Evolutionary conservation across 1,139 yeast genomes (phyloP).

Genomic region (Arxiozyma telluris): DNA sequence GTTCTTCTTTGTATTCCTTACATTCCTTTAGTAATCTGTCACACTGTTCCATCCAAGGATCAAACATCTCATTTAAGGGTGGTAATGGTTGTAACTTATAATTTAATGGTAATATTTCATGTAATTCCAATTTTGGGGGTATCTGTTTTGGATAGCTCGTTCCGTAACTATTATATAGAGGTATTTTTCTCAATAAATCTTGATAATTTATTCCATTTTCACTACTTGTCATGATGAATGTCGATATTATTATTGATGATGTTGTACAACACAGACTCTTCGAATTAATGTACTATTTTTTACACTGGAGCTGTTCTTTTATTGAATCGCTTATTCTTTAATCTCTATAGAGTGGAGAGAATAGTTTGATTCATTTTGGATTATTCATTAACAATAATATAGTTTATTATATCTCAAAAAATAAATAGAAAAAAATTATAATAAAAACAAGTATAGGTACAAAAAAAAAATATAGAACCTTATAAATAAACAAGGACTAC

Average conservation of each 20-base stretch:
- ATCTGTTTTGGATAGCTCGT: constrained; percentile 15
- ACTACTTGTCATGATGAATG: not conserved
- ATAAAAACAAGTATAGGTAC: not conserved
- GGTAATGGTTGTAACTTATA: constrained; percentile 13
- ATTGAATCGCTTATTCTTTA: not conserved
- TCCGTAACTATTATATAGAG: constrained; percentile 21
- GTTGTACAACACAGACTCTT: not conserved
- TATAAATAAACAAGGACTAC: too few species aligned
- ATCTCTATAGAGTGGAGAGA: not conserved
- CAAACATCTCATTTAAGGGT: constrained; percentile 17
- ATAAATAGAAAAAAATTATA: not conserved
- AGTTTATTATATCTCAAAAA: not conserved
- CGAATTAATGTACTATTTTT: too few species aligned
- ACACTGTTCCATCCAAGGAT: constrained; percentile 26
- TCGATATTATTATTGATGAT: not conserved
- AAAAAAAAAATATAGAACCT: too few species aligned
- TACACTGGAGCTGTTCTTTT: too few species aligned
- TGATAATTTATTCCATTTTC: constrained; percentile 9
- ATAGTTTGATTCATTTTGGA: not conserved
- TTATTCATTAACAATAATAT: not conserved
- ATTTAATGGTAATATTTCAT: constrained; percentile 12
- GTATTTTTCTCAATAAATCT: constrained; percentile 17
- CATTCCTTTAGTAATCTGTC: constrained; percentile 13
- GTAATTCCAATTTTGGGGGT: constrained; percentile 9
- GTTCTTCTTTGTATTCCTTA: constrained; percentile 11